These are phyloP conservation scores for Adiantum capillusveneris DNA, from an alignment of 75 land plant genomes.

Conservation along the genomic window DNA sequence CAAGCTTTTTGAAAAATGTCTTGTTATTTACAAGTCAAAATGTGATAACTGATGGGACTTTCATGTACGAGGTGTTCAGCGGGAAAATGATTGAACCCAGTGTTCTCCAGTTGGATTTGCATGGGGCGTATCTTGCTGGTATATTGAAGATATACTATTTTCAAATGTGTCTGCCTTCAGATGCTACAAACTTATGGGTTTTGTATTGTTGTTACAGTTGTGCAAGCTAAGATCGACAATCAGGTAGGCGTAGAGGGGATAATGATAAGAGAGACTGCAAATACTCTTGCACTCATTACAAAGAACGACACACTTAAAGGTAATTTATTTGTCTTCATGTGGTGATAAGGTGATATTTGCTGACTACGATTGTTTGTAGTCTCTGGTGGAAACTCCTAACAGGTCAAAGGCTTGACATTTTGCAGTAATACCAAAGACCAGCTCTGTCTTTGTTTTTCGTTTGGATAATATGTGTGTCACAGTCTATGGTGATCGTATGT, in stretches of 20 bases:
- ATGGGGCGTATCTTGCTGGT: constrained; percentile 67
- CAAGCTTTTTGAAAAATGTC: constrained; percentile 10
- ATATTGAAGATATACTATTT: background rate
- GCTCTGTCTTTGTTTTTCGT: constrained; percentile 23
- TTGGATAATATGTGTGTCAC: constrained; percentile 15
- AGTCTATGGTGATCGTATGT: constrained; percentile 21
- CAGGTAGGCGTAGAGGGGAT: constrained; percentile 56
- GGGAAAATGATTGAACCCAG: constrained; percentile 33
- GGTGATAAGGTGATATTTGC: no score
- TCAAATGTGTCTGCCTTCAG: no score
- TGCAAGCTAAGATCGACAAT: constrained; percentile 44
- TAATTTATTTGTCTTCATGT: constrained; percentile 9
- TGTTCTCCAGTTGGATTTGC: constrained; percentile 59
- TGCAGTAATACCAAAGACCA: constrained; percentile 28
- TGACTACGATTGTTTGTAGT: no score
- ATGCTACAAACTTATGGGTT: background rate
- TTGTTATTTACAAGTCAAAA: no score
- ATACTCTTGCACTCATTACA: constrained; percentile 81
- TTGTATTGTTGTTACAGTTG: constrained; percentile 37
- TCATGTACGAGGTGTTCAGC: constrained; percentile 18
- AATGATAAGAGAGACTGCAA: constrained; percentile 80
- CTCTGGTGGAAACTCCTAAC: no score
- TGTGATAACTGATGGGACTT: background rate
- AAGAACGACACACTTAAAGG: constrained; percentile 59
- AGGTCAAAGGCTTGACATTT: no score